Evolutionary conservation across 805 yeast genomes (phyloP).

Genomic region (Starmerella floricola): DNA sequence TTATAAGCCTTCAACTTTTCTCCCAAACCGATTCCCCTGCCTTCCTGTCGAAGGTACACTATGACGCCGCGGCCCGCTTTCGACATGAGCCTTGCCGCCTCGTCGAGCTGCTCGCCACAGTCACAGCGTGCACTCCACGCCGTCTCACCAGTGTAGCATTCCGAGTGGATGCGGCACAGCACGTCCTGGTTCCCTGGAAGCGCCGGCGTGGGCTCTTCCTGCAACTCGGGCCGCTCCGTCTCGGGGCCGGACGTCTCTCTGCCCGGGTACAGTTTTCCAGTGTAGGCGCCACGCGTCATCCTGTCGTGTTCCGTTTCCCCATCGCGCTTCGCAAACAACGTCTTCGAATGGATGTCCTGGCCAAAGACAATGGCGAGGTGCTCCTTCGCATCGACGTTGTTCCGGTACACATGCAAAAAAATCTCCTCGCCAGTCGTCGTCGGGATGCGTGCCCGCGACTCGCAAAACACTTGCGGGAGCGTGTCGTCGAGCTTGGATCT

Average conservation of each 20-base stretch:
- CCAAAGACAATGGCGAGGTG: constrained; percentile 97
- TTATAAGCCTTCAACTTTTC: constrained; percentile 95
- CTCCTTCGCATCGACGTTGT: constrained; percentile 79
- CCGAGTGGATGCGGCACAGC: constrained; percentile 85
- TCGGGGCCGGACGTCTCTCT: constrained; percentile 30
- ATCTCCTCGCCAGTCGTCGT: constrained; percentile 93
- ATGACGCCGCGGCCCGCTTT: constrained; percentile 80
- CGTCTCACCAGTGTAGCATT: constrained; percentile 97
- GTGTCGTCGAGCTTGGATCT: constrained; percentile 19
- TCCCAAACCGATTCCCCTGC: constrained; percentile 97
- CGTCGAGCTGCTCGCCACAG: constrained; percentile 98
- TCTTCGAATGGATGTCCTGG: constrained; percentile 68
- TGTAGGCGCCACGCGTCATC: constrained; percentile 97
- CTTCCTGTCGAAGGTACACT: constrained; percentile 93
- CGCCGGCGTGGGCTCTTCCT: neutral
- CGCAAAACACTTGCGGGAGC: constrained; percentile 71
- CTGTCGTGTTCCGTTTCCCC: constrained; percentile 82
- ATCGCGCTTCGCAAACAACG: constrained; percentile 48
- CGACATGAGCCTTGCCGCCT: constrained; percentile 92
- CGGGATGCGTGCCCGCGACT: constrained; percentile 92
- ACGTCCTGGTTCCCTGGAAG: constrained; percentile 21
- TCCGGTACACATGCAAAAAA: constrained; percentile 77
- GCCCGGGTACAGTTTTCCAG: constrained; percentile 84
- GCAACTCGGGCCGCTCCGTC: constrained; percentile 3
- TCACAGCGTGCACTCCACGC: constrained; percentile 99